Base-by-base conservation (phyloP, 2,329 filamentous ascomycete genomes). In the Trichoderma afroharzianum region DNA sequence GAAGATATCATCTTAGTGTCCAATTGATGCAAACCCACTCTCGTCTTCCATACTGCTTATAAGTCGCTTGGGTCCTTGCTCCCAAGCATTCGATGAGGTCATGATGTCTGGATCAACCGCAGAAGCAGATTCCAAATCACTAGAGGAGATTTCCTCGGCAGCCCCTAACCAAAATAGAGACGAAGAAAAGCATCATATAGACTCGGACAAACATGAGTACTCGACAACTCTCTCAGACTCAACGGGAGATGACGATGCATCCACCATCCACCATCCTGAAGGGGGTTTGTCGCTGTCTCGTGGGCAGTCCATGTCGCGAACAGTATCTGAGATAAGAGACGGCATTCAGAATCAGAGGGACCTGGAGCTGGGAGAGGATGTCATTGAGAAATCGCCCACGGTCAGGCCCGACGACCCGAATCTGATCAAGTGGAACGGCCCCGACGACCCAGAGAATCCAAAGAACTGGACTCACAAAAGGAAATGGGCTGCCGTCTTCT, bases 401-500 rank as follows among this genome's bases (percentile, higher is more conserved):
- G 24, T 61, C 15, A 33, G 36, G 4, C 24, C 61, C n/a, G 57
- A 59, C 1, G 75, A 85, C 63, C 81, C 82, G 4, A 81, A 85
- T 63, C 76, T 85, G 14, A 83, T 86, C 24, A 77, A 77, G 3
- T 86, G 88, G 88, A 81, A 85, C 43, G 87, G 86, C 0, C 85
- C 87, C 4, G 82, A 89, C 66, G 85, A 87, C 75, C 81, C 81
- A 1, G 78, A 81, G 47, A 86, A 87, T 74, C 85, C 85, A 9
- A 83, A 83, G 77, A 89, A 90, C 78, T 92, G 89, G 88, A 72
- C 82, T 0, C 80, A 79, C 33, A 80, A 78, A 36, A 86, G 83
- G 76, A 91, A 90, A 78, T 91, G 88, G 89, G 79, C 80, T 1
- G 85, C 85, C 24, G 85, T 87, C 2, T 80, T 88, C 50, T 77